These are phyloP conservation scores for Plasmopara viticola DNA, from an alignment of 352 stramenopile species.

Conservation along the genomic window DNA sequence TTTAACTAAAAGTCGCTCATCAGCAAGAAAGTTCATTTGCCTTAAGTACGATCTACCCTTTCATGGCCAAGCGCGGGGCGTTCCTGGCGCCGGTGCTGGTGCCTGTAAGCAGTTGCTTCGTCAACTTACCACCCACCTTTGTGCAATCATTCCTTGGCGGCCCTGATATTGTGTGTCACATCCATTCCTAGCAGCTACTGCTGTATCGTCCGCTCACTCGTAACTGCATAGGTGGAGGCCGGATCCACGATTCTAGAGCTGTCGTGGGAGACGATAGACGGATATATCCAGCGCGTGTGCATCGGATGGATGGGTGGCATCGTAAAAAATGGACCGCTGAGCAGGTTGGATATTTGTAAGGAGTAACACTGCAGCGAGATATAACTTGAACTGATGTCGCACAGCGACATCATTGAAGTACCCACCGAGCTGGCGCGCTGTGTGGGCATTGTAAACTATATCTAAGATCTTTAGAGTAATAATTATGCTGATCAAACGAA, in stretches of 20 bases:
- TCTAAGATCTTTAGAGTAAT: not conserved
- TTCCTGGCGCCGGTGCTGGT: conserved; percentile 63
- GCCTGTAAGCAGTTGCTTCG: conserved; percentile 62
- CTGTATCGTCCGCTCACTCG: not conserved
- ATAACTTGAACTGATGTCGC: not conserved
- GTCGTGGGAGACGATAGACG: conserved; percentile 74
- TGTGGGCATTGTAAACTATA: conserved; percentile 56
- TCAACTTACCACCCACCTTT: conserved; percentile 61
- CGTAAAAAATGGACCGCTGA: conserved; percentile 37
- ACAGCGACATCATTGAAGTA: conserved; percentile 79
- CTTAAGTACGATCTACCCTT: not conserved
- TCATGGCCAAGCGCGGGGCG: conserved; percentile 37
- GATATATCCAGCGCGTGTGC: conserved; percentile 69
- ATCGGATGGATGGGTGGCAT: conserved; percentile 63
- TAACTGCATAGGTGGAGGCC: conserved; percentile 21
- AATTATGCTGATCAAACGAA: not conserved
- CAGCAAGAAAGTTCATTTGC: too few relatives aligned
- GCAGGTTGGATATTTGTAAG: conserved; percentile 28
- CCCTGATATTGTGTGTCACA: conserved; percentile 25
- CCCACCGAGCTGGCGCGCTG: conserved; percentile 76
- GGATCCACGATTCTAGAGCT: conserved; percentile 65
- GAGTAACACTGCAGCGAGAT: too few relatives aligned
- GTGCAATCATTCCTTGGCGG: conserved; percentile 50
- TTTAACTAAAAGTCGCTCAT: too few relatives aligned
- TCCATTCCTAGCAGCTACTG: too few relatives aligned